These are phyloP conservation scores for Phytophthora citrophthora DNA, from an alignment of 352 stramenopile species.

Conservation along the genomic window DNA sequence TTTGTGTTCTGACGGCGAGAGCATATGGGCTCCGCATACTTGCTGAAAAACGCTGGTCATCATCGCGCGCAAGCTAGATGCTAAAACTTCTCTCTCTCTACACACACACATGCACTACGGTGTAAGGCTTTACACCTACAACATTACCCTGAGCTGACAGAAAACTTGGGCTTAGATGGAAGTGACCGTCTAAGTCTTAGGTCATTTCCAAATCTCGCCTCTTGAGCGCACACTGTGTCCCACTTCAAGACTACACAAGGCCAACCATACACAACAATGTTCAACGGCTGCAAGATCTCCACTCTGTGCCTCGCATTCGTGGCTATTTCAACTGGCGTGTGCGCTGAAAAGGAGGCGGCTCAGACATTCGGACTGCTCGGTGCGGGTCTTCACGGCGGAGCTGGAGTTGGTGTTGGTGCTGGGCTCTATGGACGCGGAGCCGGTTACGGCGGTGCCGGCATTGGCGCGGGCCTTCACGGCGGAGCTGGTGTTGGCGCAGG, in stretches of 20 bases:
- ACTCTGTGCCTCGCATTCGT: constrained; percentile 14
- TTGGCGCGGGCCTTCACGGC: neutral
- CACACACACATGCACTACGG: no score
- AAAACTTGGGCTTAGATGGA: neutral
- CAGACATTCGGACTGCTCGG: constrained; percentile 22
- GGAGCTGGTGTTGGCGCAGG: neutral
- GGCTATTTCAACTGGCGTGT: neutral
- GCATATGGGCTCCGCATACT: neutral
- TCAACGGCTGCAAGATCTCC: constrained; percentile 16
- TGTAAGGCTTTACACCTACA: no score
- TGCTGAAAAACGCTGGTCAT: neutral
- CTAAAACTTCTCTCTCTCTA: neutral
- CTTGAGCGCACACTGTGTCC: neutral
- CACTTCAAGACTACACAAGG: neutral
- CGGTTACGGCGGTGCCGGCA: neutral
- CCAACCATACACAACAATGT: constrained; percentile 8
- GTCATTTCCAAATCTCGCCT: constrained; percentile 15
- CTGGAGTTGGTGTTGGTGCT: neutral
- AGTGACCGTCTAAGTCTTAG: neutral
- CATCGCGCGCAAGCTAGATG: neutral
- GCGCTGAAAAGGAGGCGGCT: constrained; percentile 17
- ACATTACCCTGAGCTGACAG: neutral
- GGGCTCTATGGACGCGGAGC: neutral
- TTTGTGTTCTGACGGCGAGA: neutral
- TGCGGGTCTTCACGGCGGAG: constrained; percentile 1